A percentile compares a stretch with the other conserved stretches of the same genome.
phyloP scores from a whole-genome alignment of 371 early-diverging fungal species.

The Paraphysoderma sedebokerense region DNA sequence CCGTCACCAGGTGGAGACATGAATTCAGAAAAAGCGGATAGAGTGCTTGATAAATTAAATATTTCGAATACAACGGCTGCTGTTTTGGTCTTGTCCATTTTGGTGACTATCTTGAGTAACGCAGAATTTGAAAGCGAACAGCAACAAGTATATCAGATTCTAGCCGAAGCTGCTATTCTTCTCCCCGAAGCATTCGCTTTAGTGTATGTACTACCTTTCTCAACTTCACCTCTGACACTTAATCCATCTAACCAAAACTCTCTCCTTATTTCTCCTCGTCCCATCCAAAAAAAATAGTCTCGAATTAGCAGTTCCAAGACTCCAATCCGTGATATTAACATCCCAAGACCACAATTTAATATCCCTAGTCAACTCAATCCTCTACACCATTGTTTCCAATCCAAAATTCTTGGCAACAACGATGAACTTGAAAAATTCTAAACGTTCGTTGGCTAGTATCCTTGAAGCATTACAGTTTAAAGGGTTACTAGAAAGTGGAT shows the following conservation, averaged over 20 bases:
- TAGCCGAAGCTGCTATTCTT: slow-evolving; percentile 58
- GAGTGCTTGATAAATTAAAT: slow-evolving; percentile 42
- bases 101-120: slow-evolving; percentile 63
- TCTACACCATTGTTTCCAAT: slow-evolving; percentile 53
- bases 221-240: neutral
- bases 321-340: slow-evolving; percentile 33
- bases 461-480: slow-evolving; percentile 35
- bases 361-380: slow-evolving; percentile 52
- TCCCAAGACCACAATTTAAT: slow-evolving; percentile 56
- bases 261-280: neutral
- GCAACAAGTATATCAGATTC: slow-evolving; percentile 59
- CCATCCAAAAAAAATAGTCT: slow-evolving; percentile 1
- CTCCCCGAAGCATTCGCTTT: slow-evolving; percentile 56
- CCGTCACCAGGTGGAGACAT: neutral
- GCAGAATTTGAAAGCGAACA: slow-evolving; percentile 71
- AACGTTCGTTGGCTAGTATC: slow-evolving; percentile 18
- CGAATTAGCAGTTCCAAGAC: neutral
- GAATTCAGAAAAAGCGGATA: slow-evolving; percentile 25
- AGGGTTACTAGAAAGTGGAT: slow-evolving; percentile 20
- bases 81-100: slow-evolving; percentile 48
- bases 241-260: neutral
- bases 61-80: slow-evolving; percentile 50
- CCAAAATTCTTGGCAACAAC: slow-evolving; percentile 24
- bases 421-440: slow-evolving; percentile 18
- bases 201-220: slow-evolving; percentile 30